Evolutionary conservation across 495 filamentous ascomycete species (phyloP).

Genomic region (Hypoxylon perforatum): DNA sequence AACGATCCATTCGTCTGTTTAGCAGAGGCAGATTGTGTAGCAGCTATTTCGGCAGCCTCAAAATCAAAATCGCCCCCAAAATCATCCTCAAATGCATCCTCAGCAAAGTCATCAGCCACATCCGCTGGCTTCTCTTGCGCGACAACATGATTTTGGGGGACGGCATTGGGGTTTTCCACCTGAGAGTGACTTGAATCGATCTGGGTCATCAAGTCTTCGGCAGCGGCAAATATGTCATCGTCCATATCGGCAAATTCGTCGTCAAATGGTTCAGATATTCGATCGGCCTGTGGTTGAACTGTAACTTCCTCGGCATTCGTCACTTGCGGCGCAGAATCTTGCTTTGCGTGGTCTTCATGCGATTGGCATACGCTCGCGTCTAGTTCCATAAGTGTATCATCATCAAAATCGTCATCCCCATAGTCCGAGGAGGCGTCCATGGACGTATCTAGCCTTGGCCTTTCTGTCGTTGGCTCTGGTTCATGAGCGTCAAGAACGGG

Average conservation of each 20-base stretch:
- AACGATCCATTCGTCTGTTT: conserved; percentile 31
- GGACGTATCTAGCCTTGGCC: conserved; percentile 28
- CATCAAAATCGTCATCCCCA: conserved; percentile 60
- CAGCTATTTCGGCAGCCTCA: conserved; percentile 68
- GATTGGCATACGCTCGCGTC: conserved; percentile 57
- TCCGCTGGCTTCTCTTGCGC: conserved; percentile 5
- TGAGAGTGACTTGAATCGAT: conserved; percentile 45
- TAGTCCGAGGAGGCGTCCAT: conserved; percentile 57
- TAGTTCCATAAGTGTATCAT: conserved; percentile 63
- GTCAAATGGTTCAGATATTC: conserved; percentile 41
- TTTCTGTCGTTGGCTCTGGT: not conserved
- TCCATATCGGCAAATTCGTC: conserved; percentile 72
- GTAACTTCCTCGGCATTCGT: conserved; percentile 20
- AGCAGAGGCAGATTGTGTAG: conserved; percentile 57
- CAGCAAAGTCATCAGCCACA: conserved; percentile 31
- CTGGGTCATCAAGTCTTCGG: conserved; percentile 68
- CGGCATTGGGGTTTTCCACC: conserved; percentile 1
- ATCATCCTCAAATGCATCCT: conserved; percentile 65
- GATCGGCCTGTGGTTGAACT: conserved; percentile 2
- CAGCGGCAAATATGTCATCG: conserved; percentile 69
- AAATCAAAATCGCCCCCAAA: conserved; percentile 78
- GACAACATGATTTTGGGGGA: conserved; percentile 6
- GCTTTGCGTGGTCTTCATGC: conserved; percentile 37
- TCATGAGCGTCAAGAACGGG: conserved; percentile 7
- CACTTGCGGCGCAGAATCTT: conserved; percentile 5